phyloP scores from a whole-genome alignment of 768 basidiomycete genomes.

The Coprinellus micaceus region DNA sequence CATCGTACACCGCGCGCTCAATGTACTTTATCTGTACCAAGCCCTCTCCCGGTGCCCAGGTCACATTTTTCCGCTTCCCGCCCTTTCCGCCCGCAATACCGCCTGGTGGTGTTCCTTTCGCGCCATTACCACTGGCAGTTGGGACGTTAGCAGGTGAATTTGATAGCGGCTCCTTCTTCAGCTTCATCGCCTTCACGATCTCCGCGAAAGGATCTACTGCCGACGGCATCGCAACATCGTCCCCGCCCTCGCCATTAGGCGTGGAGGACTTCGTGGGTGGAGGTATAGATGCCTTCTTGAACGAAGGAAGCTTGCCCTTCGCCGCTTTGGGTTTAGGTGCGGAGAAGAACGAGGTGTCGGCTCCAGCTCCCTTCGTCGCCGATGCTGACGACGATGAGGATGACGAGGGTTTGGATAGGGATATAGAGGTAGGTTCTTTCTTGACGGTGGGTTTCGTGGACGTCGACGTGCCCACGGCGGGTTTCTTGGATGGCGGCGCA shows the following conservation, averaged over 20 bases:
- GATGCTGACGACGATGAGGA: too few species aligned
- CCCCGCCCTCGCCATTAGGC: conserved; percentile 48
- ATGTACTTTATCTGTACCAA: conserved; percentile 77
- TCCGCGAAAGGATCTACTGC: conserved; percentile 81
- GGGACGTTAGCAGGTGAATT: conserved; percentile 29
- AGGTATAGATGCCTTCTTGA: conserved; percentile 65
- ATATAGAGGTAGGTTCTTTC: too few species aligned
- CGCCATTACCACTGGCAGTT: conserved; percentile 37
- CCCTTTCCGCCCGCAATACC: conserved; percentile 40
- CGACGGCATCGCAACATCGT: conserved; percentile 70
- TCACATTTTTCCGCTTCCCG: conserved; percentile 67
- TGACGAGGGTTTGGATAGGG: too few species aligned
- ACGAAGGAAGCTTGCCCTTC: conserved; percentile 82
- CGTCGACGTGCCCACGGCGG: conserved; percentile 45
- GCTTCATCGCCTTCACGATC: conserved; percentile 73
- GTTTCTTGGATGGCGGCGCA: conserved; percentile 64
- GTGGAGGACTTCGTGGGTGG: conserved; percentile 12
- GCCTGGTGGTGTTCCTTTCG: conserved; percentile 28
- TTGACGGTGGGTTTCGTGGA: conserved; percentile 32
- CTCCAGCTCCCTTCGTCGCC: conserved; percentile 70
- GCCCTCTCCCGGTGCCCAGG: conserved; percentile 71
- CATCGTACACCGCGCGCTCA: conserved; percentile 85
- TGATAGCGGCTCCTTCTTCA: conserved; percentile 59
- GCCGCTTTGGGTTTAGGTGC: conserved; percentile 79
- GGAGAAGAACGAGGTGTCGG: conserved; percentile 86